Evolutionary conservation across 331 rosid species (phyloP), one percentile per base, ranked within the genome.

Genomic region (Quercus phellos): DNA sequence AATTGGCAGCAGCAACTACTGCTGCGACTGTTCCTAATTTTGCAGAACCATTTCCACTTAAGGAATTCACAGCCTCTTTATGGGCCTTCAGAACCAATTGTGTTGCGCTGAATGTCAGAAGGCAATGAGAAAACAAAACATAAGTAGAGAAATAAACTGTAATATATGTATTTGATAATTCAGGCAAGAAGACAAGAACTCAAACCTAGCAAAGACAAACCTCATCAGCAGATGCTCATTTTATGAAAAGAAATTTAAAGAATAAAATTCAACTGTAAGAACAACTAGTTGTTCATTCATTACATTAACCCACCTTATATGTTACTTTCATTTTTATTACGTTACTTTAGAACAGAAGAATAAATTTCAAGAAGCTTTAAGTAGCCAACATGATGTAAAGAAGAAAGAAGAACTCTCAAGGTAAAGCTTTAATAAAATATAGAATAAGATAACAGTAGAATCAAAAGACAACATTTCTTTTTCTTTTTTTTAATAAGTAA

Each of bases 61-160:
- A 88, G 70, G 98, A 91, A 89, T 90, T 89, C 73, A 95, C 99
- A 73, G 99, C 99, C 83, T 95, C 99, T 82, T 90, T 93, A 77
- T 95, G 99, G 69, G 99, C 99, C 84, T 89, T 95, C 18, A 95
- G 90, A 68, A 95, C 99, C 91, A 95, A 83, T 79, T 93, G 98
- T 76, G 98, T 90, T 38, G 99, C 98, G 26, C 98, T 95, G 86
- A 78, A 61, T 19, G 55, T 76, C 80, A 79, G 72, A 81, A 13
- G 68, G 63, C 38, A 72, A 78, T 66, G 76, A 69, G 56, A 73
- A 56, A 53, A 17, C 13, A 14, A 22, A 66, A 73, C 1, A 77
- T 75, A 56, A 86, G 80, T 78, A 53, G 55, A 59, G 19, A 42
- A 72, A 68, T 59, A 11, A 75, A 55, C 56, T 26, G 53, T 22